Evolutionary conservation across 1,139 yeast species (phyloP).

Genomic region (Magnusiomyces clavatus): DNA sequence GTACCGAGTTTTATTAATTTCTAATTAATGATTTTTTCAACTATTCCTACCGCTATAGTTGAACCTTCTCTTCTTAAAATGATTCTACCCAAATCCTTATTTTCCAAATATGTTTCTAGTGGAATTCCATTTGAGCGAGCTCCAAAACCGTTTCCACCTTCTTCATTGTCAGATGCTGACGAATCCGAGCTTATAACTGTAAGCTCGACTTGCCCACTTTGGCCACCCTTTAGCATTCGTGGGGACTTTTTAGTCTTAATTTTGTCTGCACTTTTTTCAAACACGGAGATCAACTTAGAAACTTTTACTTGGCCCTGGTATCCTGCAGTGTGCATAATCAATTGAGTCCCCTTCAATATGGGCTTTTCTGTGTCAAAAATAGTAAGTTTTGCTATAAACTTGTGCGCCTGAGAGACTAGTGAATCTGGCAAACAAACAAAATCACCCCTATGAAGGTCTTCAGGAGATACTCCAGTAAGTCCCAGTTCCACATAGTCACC

Average conservation of each 20-base stretch:
- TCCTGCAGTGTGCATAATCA: constrained; percentile 76
- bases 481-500: constrained; percentile 65
- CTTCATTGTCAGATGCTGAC: constrained; percentile 30
- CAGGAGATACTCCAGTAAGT: constrained; percentile 39
- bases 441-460: constrained; percentile 66
- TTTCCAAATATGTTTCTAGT: constrained; percentile 49
- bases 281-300: constrained; percentile 45
- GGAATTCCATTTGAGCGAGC: constrained; percentile 36
- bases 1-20: no score
- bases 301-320: constrained; percentile 70
- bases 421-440: constrained; percentile 49
- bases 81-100: constrained; percentile 65
- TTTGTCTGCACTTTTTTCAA: constrained; percentile 36
- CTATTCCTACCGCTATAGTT: constrained; percentile 83
- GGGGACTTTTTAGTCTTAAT: constrained; percentile 43
- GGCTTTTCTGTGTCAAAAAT: constrained; percentile 71
- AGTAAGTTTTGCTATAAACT: constrained; percentile 49
- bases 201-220: constrained; percentile 63
- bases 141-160: constrained; percentile 23
- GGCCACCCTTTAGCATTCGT: constrained; percentile 66
- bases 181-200: constrained; percentile 17
- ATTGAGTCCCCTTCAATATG: constrained; percentile 71
- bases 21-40: constrained; percentile 19
- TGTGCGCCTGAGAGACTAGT: constrained; percentile 31
- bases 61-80: constrained; percentile 80